Percentiles rank a stretch among this genome's conserved stretches.
These are phyloP conservation scores for sweet orange (Citrus sinensis) DNA, from an alignment of 345 rosid genomes.

Conservation along the genomic window DVS_A1.0 CM039165.1:33683501-33684000, in stretches of 20 bases:
- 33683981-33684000: background rate
- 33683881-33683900: slow-evolving; percentile 74
- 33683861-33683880: slow-evolving; percentile 34
- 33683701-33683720: background rate
- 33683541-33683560: background rate
- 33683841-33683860: background rate
- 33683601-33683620: background rate
- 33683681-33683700: background rate
- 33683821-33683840: background rate
- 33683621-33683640: background rate
- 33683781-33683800: background rate
- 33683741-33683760: background rate
- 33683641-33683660: background rate
- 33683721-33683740: background rate
- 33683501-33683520: background rate
- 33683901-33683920: slow-evolving; percentile 85
- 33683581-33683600: background rate
- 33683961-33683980: slow-evolving; percentile 37
- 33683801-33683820: background rate
- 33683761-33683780: background rate
- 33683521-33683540: background rate
- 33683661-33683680: background rate
- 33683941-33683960: slow-evolving; percentile 76
- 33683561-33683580: background rate
- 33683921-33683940: slow-evolving; percentile 62